Conservation (phyloP, 495 filamentous ascomycete species). For the Physcia stellaris region DNA sequence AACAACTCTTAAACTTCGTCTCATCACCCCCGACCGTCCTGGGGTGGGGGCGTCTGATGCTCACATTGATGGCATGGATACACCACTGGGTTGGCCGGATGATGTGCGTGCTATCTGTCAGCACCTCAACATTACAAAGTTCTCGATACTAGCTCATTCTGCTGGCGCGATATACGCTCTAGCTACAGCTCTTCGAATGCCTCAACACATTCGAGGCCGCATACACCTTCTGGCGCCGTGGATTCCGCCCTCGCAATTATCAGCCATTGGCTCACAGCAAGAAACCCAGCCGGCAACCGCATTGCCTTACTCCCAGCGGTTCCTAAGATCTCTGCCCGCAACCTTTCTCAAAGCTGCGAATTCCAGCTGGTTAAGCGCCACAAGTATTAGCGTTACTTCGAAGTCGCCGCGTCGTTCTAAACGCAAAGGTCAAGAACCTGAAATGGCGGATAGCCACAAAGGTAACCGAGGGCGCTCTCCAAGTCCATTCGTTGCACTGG, state of each 20-base stretch:
- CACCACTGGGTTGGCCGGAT: slow-evolving; percentile 91
- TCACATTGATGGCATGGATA: slow-evolving; percentile 64
- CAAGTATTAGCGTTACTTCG: slow-evolving; percentile 75
- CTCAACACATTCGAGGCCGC: slow-evolving; percentile 85
- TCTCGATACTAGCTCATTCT: slow-evolving; percentile 95
- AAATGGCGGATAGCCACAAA: background rate
- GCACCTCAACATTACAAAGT: slow-evolving; percentile 81
- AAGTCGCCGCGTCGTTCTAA: slow-evolving; percentile 53
- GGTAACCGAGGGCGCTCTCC: background rate
- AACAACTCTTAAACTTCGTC: slow-evolving; percentile 68
- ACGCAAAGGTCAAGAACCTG: slow-evolving; percentile 36
- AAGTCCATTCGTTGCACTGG: background rate
- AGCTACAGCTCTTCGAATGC: slow-evolving; percentile 88
- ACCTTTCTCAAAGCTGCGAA: slow-evolving; percentile 89
- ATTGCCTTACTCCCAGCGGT: slow-evolving; percentile 81
- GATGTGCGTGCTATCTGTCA: slow-evolving; percentile 95
- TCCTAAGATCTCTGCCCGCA: slow-evolving; percentile 81
- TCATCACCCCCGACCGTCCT: slow-evolving; percentile 89
- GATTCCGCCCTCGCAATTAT: slow-evolving; percentile 98
- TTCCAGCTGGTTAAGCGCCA: slow-evolving; percentile 85
- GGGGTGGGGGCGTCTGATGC: slow-evolving; percentile 87
- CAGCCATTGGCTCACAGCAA: slow-evolving; percentile 60
- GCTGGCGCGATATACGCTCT: slow-evolving; percentile 96
- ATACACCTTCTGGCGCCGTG: slow-evolving; percentile 94
- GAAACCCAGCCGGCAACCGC: slow-evolving; percentile 64